A percentile compares a stretch with the other conserved stretches of the same genome.
Conservation (phyloP, 2,329 filamentous ascomycete genomes). For the Ascomycota sp. region DNA sequence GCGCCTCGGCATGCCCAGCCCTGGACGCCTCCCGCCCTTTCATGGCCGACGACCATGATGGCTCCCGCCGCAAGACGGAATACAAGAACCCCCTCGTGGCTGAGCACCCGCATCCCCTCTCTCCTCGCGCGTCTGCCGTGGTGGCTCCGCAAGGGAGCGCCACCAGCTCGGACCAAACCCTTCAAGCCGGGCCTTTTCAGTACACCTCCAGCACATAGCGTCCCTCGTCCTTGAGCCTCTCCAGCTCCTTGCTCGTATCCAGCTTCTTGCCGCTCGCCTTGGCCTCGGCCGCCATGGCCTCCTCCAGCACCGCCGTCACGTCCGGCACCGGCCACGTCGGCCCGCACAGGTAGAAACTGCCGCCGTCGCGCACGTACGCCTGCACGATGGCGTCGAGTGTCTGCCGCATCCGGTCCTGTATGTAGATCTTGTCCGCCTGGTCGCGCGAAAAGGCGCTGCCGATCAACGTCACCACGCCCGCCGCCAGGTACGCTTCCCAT, state of each 20-base stretch:
- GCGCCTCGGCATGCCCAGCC: too few species aligned
- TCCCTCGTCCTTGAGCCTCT: conserved; percentile 83
- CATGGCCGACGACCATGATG: too few species aligned
- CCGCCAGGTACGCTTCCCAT: conserved; percentile 94
- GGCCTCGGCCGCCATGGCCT: conserved; percentile 63
- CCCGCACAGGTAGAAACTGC: conserved; percentile 89
- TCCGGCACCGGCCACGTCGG: conserved; percentile 97
- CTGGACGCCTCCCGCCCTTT: too few species aligned
- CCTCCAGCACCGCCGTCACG: conserved; percentile 79
- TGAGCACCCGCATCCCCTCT: too few species aligned
- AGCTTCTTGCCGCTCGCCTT: conserved; percentile 54
- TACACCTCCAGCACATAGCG: conserved; percentile 95
- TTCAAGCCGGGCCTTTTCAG: conserved; percentile 29
- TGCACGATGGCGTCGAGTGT: conserved; percentile 60
- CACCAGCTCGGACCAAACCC: too few species aligned
- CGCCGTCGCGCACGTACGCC: conserved; percentile 70
- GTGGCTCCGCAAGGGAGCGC: too few species aligned
- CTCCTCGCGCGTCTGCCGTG: too few species aligned
- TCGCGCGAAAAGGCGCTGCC: conserved; percentile 90
- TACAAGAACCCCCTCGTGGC: too few species aligned
- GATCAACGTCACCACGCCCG: conserved; percentile 82
- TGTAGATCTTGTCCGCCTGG: conserved; percentile 96
- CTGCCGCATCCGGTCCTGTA: conserved; percentile 93
- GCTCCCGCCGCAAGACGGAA: too few species aligned
- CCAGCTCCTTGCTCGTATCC: conserved; percentile 75